phyloP scores from a whole-genome alignment of 495 filamentous ascomycete genomes.

The Pseudomonodictys pantanalensis region DNA sequence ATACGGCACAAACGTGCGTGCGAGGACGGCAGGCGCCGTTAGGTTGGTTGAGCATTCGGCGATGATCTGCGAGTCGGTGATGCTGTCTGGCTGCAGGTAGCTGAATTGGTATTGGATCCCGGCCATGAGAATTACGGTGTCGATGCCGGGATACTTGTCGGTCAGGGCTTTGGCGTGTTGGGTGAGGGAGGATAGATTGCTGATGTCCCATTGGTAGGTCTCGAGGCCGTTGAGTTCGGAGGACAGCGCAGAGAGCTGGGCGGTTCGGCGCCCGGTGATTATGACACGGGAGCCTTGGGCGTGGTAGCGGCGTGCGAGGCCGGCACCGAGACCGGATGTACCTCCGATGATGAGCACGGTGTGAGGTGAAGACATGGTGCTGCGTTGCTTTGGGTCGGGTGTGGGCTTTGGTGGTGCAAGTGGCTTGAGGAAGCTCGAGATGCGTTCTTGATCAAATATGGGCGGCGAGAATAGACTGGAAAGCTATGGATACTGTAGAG shows the following conservation, averaged over 20 bases:
- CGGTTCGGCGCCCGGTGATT: slow-evolving; percentile 24
- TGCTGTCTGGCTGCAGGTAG: slow-evolving; percentile 32
- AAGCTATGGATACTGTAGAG: too few relatives aligned
- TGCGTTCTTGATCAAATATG: too few relatives aligned
- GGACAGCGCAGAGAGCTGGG: slow-evolving; percentile 34
- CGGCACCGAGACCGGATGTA: slow-evolving; percentile 30
- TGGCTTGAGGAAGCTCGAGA: too few relatives aligned
- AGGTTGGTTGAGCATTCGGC: slow-evolving; percentile 37
- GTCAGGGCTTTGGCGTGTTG: slow-evolving; percentile 32
- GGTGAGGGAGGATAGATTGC: slow-evolving; percentile 34
- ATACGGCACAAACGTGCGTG: slow-evolving; percentile 37
- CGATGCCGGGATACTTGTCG: slow-evolving; percentile 34
- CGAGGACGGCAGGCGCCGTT: slow-evolving; percentile 39
- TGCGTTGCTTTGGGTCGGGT: too few relatives aligned
- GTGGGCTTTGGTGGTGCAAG: too few relatives aligned
- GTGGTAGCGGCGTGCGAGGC: slow-evolving; percentile 22
- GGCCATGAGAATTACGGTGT: slow-evolving; percentile 41
- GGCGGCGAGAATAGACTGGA: too few relatives aligned
- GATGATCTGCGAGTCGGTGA: slow-evolving; percentile 29
- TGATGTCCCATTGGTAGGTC: slow-evolving; percentile 35
- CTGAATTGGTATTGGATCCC: slow-evolving; percentile 34
- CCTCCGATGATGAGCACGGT: slow-evolving; percentile 29
- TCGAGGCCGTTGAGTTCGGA: slow-evolving; percentile 39
- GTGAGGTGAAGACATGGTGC: not conserved
- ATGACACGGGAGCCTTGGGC: slow-evolving; percentile 22